Evolutionary conservation across 768 basidiomycete genomes (phyloP), one percentile per base, ranked within the genome.

Genomic region (Sutorius australiensis): DNA sequence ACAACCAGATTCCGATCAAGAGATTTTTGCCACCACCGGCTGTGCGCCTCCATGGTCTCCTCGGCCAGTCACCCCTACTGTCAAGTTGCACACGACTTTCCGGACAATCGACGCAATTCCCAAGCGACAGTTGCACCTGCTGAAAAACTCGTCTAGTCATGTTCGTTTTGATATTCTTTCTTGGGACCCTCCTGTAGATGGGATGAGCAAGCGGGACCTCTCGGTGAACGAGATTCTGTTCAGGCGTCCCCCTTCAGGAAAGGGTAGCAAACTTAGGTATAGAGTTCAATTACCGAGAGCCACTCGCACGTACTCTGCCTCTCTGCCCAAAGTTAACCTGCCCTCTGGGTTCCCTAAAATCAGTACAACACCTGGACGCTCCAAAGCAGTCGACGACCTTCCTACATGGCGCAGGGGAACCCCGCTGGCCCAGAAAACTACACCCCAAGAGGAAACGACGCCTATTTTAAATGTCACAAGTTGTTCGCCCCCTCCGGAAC

Each of bases 121-220:
- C 37, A 78, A 72, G 54, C 76, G 72, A 54, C 84, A 84, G 60
- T 45, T 81, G 14, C 64, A 73, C 34, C 57, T 73, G 31, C 77
- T 78, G 55, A 76, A 69, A 48, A 73, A 68, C 46, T 65, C 71
- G 5, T 61, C 67, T 5, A 57, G 47, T 31, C 73, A 69, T 27
- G 61, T 79, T 28, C 80, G 84, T 39, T 77, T 80, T 71, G 89
- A 91, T 48, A 77, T 84, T 27, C 72, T 87, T 28, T 84, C 86
- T 3, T 88, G 85, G 70, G 80, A 82, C 31, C 88, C 90, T 47
- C 85, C 86, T 16, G 76, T 86, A 13, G 79, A 80, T 50, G 83
- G 80, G 44, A 85, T 85, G 81, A 79, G 59, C 48, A 78, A 71
- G 39, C 74, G 79, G 43, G 84, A 86, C 51, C 73, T 86, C 42